Evolutionary conservation across 2,329 filamentous ascomycete genomes (phyloP), one percentile per base, ranked within the genome.

Genomic region (Stagonosporopsis rhizophila): DNA sequence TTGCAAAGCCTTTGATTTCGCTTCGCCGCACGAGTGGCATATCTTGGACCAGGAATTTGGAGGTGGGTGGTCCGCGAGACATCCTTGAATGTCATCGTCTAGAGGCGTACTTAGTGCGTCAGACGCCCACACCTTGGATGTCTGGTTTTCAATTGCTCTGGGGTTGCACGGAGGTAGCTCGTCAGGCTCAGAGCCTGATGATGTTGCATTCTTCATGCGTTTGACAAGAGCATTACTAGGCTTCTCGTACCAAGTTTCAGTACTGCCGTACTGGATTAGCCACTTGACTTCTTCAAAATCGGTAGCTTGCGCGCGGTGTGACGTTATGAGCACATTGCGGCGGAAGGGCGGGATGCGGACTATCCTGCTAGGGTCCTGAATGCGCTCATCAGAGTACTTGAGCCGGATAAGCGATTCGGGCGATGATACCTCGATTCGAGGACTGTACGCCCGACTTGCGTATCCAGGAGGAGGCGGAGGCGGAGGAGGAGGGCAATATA

Each of bases 181-280:
- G 14, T 65, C 53, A n/a, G 53, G 38, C 6, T 64, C 52, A 7
- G 48, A 35, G 7, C 58, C 49, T 12, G 51, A 47, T 6, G 20
- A 35, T 37, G 61, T 39, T 4, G 53, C 42, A 1, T 44, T 22
- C 1, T 37, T 56, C 45, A 67, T 62, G 2, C 56, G 57, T 40
- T 54, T 48, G 1, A 71, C 45, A 14, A 58, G 41, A 2, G 56
- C 22, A 22, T 52, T 60, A 6, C 35, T 55, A 0, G 71, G 71
- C 46, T 70, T 73, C 40, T 66, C 56, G 23, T 75, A 73, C 72
- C 73, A 76, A 0, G 59, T 30, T 6, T 70, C 70, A 1, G 70
- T 62, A 4, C 34, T 53, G 1, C 64, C 70, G 39, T 65, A 46
- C 38, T 68, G 56, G 1, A 76, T 22, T 3, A 75, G 52, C 72